Evolutionary conservation across 2,329 filamentous ascomycete genomes (phyloP), one percentile per base, ranked within the genome.

Genomic region (Ploettnerulaceae sp.): DNA sequence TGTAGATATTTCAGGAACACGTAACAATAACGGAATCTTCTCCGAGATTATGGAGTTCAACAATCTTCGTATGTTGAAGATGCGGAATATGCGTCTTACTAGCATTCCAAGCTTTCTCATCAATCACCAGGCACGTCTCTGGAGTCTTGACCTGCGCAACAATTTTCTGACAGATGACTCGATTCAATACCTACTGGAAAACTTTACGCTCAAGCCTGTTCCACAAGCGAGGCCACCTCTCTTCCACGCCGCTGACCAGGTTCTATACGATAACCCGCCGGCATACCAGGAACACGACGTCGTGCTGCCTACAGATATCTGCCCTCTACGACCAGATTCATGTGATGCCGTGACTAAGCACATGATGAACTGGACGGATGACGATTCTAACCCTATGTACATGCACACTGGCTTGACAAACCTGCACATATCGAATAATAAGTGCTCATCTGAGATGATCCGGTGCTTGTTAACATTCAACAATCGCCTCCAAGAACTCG

Each of bases 121-220:
- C 48, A 52, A 59, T 4, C 69, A 69, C 37, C 47, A 53, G 4
- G 48, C 48, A 8, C 70, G 67, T 21, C 60, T 82, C 8, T 82
- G 78, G 77, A 79, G 77, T 54, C 57, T 82, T 4, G 77, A 82
- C 51, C 39, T 82, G 0, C 66, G 69, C 28, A 43, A 69, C 5
- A 83, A 82, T 53, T 68, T 66, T 8, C 57, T 82, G 7, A 72
- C 70, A 0, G 77, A 81, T 54, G 54, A 28, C 2, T 54, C 64
- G 3, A 55, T 79, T 8, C 57, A 65, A 6, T 28, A 38, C 2
- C 51, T 73, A 11, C 49, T 61, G 5, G 33, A 59, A 5, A 52
- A 55, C 14, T 69, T 66, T 49, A 64, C 73, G 9, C 60, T 61
- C 3, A 38, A 6, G 12, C 21, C 22, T 18, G 17, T 33, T 17